Conservation (phyloP, 2,329 filamentous ascomycete species). For the Trichoderma pleuroti region DNA sequence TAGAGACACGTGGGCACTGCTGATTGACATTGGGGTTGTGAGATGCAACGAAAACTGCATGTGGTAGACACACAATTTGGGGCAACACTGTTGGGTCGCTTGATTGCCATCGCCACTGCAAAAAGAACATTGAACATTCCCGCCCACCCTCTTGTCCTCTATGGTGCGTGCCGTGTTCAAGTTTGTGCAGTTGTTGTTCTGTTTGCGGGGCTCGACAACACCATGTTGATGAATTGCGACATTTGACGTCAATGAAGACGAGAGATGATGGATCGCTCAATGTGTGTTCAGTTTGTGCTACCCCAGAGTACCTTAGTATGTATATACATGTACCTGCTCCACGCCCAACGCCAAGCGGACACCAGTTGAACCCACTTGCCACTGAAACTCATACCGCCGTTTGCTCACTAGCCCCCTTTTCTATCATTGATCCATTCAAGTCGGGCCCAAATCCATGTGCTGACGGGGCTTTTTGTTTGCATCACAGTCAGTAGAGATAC, state of each 20-base stretch:
- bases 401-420: neutral
- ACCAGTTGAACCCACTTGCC: neutral
- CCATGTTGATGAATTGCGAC: neutral
- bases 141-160: too few species aligned
- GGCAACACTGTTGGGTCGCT: neutral
- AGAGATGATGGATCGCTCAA: neutral
- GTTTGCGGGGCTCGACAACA: neutral
- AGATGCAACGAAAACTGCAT: neutral
- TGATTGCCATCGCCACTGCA: neutral
- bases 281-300: neutral
- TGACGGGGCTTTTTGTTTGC: neutral
- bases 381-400: slow-evolving; percentile 8
- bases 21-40: neutral
- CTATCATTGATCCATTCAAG: neutral
- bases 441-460: neutral
- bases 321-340: too few species aligned
- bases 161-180: neutral
- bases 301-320: slow-evolving; percentile 10
- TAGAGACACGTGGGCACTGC: neutral
- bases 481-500: neutral
- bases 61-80: neutral
- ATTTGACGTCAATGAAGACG: neutral
- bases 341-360: neutral
- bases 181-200: neutral
- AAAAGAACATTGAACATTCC: neutral